Conservation (phyloP, 371 early-diverging fungal species). For the Saksenaea vasiformis region DNA sequence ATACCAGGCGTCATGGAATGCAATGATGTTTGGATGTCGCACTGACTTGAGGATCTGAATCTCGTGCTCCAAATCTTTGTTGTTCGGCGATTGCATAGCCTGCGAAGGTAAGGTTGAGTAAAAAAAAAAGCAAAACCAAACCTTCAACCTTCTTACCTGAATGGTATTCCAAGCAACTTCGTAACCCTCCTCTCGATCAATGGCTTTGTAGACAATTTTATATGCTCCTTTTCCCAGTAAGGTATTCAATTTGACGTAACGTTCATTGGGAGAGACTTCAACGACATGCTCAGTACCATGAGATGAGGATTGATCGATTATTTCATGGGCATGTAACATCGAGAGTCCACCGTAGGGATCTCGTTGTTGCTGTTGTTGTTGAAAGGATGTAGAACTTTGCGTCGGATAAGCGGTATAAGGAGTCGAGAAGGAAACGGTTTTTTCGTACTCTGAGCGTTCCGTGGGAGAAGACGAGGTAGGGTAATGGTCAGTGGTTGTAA, state of each 20-base stretch:
- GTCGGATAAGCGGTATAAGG: conserved; percentile 3
- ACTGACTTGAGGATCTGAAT: conserved; percentile 76
- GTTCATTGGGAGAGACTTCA: conserved; percentile 69
- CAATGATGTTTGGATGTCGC: conserved; percentile 88
- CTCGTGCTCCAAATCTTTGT: conserved; percentile 53
- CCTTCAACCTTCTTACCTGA: conserved; percentile 45
- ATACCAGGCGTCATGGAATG: conserved; percentile 73
- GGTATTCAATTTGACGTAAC: conserved; percentile 69
- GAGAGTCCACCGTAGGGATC: conserved; percentile 43
- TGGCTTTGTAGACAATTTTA: conserved; percentile 87
- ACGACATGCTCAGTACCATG: conserved; percentile 49
- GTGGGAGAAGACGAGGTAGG: conserved; percentile 1
- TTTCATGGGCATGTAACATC: conserved; percentile 26
- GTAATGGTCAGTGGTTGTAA: conserved; percentile 9
- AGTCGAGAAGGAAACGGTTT: conserved; percentile 6
- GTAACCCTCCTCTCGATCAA: conserved; percentile 77
- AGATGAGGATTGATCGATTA: conserved; percentile 35
- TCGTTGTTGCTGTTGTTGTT: neutral
- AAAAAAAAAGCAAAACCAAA: no score
- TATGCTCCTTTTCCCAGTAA: conserved; percentile 84
- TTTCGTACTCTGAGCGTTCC: conserved; percentile 6
- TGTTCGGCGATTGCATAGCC: conserved; percentile 15
- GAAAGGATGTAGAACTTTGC: neutral
- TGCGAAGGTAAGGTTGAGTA: neutral
- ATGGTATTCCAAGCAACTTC: conserved; percentile 91